Evolutionary conservation across 257 asterid genomes (phyloP), one percentile per base, ranked within the genome.

Genomic region (Nicotiana knightiana): DNA sequence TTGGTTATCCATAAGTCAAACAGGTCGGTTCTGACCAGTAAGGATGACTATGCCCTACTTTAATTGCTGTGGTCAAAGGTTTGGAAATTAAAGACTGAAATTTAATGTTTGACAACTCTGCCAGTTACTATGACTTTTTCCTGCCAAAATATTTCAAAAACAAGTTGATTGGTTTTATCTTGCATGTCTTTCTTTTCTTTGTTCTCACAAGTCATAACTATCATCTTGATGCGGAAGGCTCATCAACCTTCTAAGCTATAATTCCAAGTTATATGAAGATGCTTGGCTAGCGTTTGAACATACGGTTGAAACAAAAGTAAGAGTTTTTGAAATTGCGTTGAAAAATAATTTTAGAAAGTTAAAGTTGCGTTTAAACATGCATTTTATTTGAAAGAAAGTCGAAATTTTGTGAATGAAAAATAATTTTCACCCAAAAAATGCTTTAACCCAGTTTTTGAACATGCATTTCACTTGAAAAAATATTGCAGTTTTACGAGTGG

Each of bases 11-110:
- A 46, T 26, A 84, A 57, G 85, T 81, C 87, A 76, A 59, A 17
- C 1, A 55, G 63, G 59, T 80, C 26, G 35, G 67, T 65, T 61
- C 6, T n/a, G 61, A 63, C 4, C 18, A 16, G 33, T 33, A 54
- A 77, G 82, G 68, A 78, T 59, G 57, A 32, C 68, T 57, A 77
- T 39, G n/a, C 77, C 58, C 77, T 37, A 43, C 35, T 43, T 39
- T 4, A 78, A n/a, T 37, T 78, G 26, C 39, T 33, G 4, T 15
- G 61, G 87, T 85, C 87, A 85, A 85, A 67, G 70, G 61, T 58
- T 81, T 85, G 26, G 67, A 67, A 76, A 46, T 12, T 12, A 17
- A 67, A 51, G 15, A 39, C 70, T 33, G 54, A 77, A 55, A 77
- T 30, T 55, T 77, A n/a, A 46, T 46, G 11, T 33, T n/a, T 58